These are phyloP conservation scores for Micromonas commoda DNA, from an alignment of 139 green algal genomes.

Conservation along the genomic window DNA sequence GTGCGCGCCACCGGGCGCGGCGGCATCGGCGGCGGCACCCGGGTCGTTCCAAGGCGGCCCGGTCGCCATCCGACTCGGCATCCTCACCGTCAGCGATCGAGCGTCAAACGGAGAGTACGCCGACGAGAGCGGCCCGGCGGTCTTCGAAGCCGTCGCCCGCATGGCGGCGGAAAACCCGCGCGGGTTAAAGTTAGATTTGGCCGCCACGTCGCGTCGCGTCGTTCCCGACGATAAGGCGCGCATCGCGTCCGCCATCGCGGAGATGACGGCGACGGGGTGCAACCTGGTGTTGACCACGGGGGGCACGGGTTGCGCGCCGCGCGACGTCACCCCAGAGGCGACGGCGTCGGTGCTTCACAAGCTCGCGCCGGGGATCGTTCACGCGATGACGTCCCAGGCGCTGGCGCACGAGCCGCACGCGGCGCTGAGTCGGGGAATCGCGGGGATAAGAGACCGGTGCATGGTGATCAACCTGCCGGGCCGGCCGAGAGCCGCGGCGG, in stretches of 20 bases:
- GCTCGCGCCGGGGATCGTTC: background rate
- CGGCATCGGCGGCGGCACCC: background rate
- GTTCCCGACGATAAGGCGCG: slow-evolving; percentile 10
- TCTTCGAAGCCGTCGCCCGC: background rate
- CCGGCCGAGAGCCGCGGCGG: slow-evolving; percentile 1
- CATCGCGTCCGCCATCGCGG: background rate
- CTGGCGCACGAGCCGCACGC: background rate
- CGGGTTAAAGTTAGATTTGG: background rate
- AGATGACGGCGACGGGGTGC: background rate
- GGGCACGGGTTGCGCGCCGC: slow-evolving; percentile 3
- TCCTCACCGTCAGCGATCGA: slow-evolving; percentile 20
- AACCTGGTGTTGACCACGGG: slow-evolving; percentile 26
- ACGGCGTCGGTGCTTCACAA: slow-evolving; percentile 4
- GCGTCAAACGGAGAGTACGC: slow-evolving; percentile 9
- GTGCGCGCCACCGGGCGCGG: background rate
- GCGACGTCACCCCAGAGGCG: slow-evolving; percentile 26
- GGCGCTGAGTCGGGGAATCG: background rate
- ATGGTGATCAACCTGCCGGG: slow-evolving; percentile 26
- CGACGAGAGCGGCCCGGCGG: background rate
- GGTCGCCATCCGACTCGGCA: background rate
- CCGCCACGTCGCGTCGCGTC: background rate
- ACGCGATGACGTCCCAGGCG: background rate
- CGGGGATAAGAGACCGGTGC: background rate
- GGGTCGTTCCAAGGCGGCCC: background rate
- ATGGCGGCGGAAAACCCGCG: background rate